Base-by-base conservation (phyloP, 169 alveolate species). In the Plasmodium adleri region DNA sequence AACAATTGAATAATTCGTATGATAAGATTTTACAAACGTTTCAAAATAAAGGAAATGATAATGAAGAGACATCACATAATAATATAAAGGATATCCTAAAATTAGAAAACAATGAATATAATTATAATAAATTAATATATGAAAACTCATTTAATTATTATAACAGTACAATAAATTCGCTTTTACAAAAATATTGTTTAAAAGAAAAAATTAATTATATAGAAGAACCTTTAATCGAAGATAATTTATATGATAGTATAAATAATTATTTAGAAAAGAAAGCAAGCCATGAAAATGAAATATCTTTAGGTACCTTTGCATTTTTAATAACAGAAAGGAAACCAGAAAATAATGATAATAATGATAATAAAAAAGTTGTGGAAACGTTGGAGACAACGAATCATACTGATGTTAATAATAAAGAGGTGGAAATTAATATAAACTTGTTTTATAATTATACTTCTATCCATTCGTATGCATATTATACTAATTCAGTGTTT, bases 401-500 rank as follows among this genome's bases (percentile, higher is more conserved):
- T 39, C 10, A 39, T 39, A 4, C 9, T 1, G 47, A 39, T 39
- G 47, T 20, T 20, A 20, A 5, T 39, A 39, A 39, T 39, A 39
- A 39, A 39, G 64, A 67, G 6, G 72, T 83, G 50, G 92, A 85
- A 71, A 72, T 85, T 10, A 63, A 60, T 12, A 50, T 85, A 52
- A 70, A 71, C 22, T 74, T 85, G 20, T 85, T 85, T 71, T 72
- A 63, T 72, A 85, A 85, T 32, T 85, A 85, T 45, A 72, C 74
- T 4, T 85, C 92, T 20, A 72, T 85, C 49, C 92, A 85, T 52
- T 71, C 92, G 4, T 20, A 85, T 85, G 87, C 92, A 26, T 71
- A 72, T 10, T 85, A 85, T 26, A 70, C 74, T 6, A 85, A 85
- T 50, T 85, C 74, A 6, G 26, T 74, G 0, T 85, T 85, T 59